Conservation (phyloP, 306 rosid species). For the Carpinus viminea region DNA sequence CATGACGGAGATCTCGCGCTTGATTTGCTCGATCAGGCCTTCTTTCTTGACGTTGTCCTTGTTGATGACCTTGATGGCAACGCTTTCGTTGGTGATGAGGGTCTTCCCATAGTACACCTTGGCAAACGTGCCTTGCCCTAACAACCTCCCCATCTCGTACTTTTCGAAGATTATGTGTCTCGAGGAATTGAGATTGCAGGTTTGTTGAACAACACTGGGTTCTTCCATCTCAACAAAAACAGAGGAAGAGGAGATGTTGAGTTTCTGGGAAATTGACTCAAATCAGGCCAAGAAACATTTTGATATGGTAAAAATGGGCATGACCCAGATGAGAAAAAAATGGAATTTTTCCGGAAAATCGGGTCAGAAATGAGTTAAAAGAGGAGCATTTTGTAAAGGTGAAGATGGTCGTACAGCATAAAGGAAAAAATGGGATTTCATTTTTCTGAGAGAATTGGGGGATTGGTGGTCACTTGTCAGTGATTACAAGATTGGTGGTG, state of each 20-base stretch:
- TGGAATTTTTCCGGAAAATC: neutral
- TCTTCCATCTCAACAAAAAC: conserved; percentile 26
- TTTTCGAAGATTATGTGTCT: conserved; percentile 57
- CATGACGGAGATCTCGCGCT: conserved; percentile 79
- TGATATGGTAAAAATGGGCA: conserved; percentile 12
- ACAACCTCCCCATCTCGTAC: conserved; percentile 70
- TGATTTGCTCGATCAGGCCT: conserved; percentile 64
- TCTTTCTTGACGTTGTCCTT: conserved; percentile 68
- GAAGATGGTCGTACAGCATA: neutral
- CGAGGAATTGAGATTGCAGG: neutral
- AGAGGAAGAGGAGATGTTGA: neutral
- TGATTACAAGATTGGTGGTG: neutral
- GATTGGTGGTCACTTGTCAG: too few relatives aligned
- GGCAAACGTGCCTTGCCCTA: conserved; percentile 85
- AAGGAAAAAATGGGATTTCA: neutral
- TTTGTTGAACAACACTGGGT: neutral
- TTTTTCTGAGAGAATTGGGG: neutral
- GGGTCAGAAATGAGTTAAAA: neutral
- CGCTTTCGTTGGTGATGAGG: conserved; percentile 54
- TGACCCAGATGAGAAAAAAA: conserved; percentile 29
- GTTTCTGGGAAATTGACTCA: neutral
- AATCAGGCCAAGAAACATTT: conserved; percentile 14
- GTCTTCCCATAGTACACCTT: conserved; percentile 61
- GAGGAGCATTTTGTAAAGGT: neutral
- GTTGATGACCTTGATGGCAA: conserved; percentile 70